Base-by-base conservation (phyloP, 257 asterid genomes). In the Plantago elongata region DNA sequence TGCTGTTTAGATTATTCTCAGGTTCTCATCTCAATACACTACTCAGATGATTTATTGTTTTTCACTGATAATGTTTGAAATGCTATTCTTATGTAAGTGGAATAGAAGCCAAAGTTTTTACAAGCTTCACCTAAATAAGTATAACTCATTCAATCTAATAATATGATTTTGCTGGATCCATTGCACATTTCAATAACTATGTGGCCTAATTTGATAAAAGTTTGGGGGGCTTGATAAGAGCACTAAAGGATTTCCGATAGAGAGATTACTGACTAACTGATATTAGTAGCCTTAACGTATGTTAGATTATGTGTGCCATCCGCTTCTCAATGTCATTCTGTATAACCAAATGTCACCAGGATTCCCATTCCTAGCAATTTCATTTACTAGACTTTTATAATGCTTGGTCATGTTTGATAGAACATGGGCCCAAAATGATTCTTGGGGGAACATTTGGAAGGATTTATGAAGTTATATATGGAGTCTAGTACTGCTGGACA, bases 1-100 rank as follows among this genome's bases (percentile, higher is more conserved):
- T 90, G 97, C 56, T 87, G 97, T 71, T 80, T 90, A 17, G 97
- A 90, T 65, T 90, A 90, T 75, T 77, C 97, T 40, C 97, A 89
- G 95, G 97, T 86, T 69, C 64, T 60, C 66, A 38, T 60, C 77
- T 55, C 13, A 45, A 57, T 62, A 13, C 73, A 64, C 14, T 51
- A 7, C 42, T 17, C 55, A 10, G 44, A 61, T 16, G 61, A 46
- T 15, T 43, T 15, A 56, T 38, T 63, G 63, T 27, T 60, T 51
- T 27, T 71, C 7, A 54, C 54, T 30, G 48, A 60, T 34, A 62
- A 30, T 55, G 27, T 34, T 27, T 37, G 54, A 30, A 60, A 62
- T 49, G 54, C 34, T 57, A 45, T 14, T 57, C 12, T 8, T 45
- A 45, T 50, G n/a, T 22, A 63, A 47, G 43, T 45, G 38, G 27